phyloP scores from a whole-genome alignment of 1,284 basidiomycete species.

The Trichosporon asahii region DNA sequence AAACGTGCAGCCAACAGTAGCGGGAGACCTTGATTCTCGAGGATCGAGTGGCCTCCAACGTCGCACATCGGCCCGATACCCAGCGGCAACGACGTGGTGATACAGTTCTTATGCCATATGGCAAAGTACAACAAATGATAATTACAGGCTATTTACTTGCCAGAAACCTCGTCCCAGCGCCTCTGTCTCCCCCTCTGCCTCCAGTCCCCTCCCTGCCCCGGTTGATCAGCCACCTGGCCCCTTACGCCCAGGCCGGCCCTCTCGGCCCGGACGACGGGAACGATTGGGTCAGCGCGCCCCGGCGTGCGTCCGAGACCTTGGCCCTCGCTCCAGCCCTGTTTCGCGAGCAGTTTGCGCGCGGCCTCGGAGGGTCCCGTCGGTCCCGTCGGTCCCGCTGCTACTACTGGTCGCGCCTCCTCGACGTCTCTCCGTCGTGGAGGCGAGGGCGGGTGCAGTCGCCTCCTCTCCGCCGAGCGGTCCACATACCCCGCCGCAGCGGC shows the following conservation, averaged over 20 bases:
- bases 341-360: slow-evolving; percentile 32
- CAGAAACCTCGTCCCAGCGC: slow-evolving; percentile 33
- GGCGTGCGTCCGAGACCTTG: slow-evolving; percentile 37
- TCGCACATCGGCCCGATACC: no score
- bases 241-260: slow-evolving; percentile 38
- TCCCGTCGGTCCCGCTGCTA: slow-evolving; percentile 11
- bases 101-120: neutral
- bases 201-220: slow-evolving; percentile 35
- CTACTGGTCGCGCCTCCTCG: neutral
- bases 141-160: neutral
- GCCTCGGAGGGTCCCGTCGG: slow-evolving; percentile 19
- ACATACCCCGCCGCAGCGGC: slow-evolving; percentile 20
- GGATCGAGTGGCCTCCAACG: no score
- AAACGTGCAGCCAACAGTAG: no score
- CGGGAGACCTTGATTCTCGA: no score
- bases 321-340: slow-evolving; percentile 45
- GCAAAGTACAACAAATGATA: slow-evolving; percentile 4
- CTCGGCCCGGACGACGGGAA: slow-evolving; percentile 30
- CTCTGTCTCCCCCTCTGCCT: slow-evolving; percentile 31
- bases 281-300: slow-evolving; percentile 36
- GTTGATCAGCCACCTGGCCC: slow-evolving; percentile 16
- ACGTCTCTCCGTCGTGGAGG: slow-evolving; percentile 17
- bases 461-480: slow-evolving; percentile 45
- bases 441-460: slow-evolving; percentile 30
- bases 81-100: no score